Base-by-base conservation (phyloP, 1,284 basidiomycete species). In the Nidula niveotomentosa region DNA sequence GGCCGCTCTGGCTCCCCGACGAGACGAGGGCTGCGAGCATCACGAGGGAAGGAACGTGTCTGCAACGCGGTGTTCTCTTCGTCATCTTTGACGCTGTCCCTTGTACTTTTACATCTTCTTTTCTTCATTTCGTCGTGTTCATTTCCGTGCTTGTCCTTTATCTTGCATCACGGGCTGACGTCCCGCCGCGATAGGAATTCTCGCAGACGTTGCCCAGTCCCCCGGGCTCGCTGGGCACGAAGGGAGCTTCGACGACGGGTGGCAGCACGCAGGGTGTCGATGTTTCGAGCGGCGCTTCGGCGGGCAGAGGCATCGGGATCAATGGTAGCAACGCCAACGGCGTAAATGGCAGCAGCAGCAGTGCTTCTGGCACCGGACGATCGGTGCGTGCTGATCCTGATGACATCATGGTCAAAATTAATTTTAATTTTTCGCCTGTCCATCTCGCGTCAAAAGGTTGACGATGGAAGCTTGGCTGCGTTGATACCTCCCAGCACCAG, bases 181-280 rank as follows among this genome's bases (percentile, higher is more conserved):
- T 37, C 49, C 44, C 17, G 56, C 51, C 56, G 45, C 35, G 34
- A 52, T 51, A 64, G 64, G 59, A 62, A 56, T 63, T 52, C 52
- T 52, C 53, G 36, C 56, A 56, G 23, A 51, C 58, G 37, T 50
- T 54, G 48, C 57, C 58, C 37, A 58, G 58, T 47, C 54, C 48
- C 17, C 56, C 58, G 17, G 54, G 54, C 47, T 50, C 58, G n/a
- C 48, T 51, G 33, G 56, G 56, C 48, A n/a, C 53, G 6, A 56
- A 39, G 44, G 8, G 23, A 44, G 17, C 36, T 37, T 23, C 56
- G 51, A 51, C 56, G 39, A 49, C 54, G 47, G 56, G 51, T 46
- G 49, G 18, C 18, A 46, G 3, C 18, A 46, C 3, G n/a, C 18
- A 23, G 3, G 15, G 5, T 15, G 15, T 12, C 12, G 39, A 15